Conservation (phyloP, 73 alveolate genomes). For the Paramecium pentaurelia region DNA sequence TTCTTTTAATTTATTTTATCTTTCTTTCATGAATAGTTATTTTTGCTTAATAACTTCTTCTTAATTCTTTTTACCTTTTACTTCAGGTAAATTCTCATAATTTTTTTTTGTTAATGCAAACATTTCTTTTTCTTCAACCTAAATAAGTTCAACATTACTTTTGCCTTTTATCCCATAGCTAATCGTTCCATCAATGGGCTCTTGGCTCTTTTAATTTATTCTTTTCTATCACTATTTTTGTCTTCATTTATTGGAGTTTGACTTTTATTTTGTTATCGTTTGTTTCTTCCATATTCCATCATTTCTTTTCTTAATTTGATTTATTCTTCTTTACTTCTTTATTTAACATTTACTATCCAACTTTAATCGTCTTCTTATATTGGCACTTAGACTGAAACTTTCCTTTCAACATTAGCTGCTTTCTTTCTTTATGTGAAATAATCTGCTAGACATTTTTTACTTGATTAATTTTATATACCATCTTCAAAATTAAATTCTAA, state of each 20-base stretch:
- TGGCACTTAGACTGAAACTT: not conserved
- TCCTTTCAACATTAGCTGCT: not conserved
- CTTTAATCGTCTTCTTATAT: not conserved
- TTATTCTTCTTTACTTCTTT: conserved; percentile 40
- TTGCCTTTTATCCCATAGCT: conserved; percentile 31
- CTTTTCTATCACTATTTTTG: not conserved
- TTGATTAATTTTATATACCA: not conserved
- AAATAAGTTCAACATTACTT: not conserved
- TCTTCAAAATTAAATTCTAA: not conserved
- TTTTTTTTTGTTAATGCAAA: conserved; percentile 58
- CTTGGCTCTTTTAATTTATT: not conserved
- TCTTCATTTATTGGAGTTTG: not conserved
- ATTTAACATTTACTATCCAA: conserved; percentile 35
- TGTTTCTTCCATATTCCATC: conserved; percentile 45
- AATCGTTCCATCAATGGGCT: conserved; percentile 29
- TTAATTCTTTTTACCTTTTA: conserved; percentile 19
- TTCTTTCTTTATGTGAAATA: not conserved
- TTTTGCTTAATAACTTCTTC: not conserved
- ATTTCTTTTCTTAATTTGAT: conserved; percentile 48
- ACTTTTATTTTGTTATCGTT: not conserved
- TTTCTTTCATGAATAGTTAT: not conserved
- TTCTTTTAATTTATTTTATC: conserved; percentile 35
- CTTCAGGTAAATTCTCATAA: conserved; percentile 61
- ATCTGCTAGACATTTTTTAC: not conserved
- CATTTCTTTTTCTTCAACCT: conserved; percentile 59